These are phyloP conservation scores for Musa schizocarpa DNA, from an alignment of 176 grass and related monocot species.

Conservation along the genomic window DNA sequence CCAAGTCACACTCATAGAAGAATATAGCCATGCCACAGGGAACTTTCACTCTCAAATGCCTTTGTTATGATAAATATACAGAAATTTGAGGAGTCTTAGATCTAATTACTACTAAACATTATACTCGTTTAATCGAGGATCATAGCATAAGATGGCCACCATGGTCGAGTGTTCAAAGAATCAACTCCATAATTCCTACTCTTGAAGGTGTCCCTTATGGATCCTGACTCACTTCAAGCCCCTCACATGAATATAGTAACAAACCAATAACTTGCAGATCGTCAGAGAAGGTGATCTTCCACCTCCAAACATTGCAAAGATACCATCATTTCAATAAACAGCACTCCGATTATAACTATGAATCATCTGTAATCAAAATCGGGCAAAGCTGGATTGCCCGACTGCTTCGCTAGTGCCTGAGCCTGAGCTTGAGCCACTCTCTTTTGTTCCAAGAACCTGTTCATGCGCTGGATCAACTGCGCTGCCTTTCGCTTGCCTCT, in stretches of 20 bases:
- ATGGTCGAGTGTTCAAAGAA: no score
- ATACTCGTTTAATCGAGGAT: no score
- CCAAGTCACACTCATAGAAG: no score
- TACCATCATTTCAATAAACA: constrained; percentile 25
- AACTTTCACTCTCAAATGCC: no score
- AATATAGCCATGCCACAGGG: no score
- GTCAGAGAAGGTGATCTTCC: constrained; percentile 42
- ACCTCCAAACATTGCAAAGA: constrained; percentile 13
- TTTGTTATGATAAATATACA: no score
- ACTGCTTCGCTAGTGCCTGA: constrained; percentile 24
- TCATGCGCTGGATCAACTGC: constrained; percentile 58
- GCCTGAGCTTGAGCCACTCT: constrained; percentile 48
- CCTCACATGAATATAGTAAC: neutral
- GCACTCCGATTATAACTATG: neutral
- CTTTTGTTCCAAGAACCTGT: constrained; percentile 56
- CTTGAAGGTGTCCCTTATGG: neutral
- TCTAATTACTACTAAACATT: no score
- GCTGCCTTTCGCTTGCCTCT: constrained; percentile 77
- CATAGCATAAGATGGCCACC: no score
- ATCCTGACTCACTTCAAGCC: neutral
- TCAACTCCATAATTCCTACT: neutral
- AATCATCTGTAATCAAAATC: constrained; percentile 35
- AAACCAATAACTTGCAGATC: constrained; percentile 23
- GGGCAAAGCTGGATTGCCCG: constrained; percentile 13
- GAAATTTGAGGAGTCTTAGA: no score